Evolutionary conservation across 306 rosid genomes (phyloP), one percentile per base, ranked within the genome.

Genomic region (Abrus pulchellus): DNA sequence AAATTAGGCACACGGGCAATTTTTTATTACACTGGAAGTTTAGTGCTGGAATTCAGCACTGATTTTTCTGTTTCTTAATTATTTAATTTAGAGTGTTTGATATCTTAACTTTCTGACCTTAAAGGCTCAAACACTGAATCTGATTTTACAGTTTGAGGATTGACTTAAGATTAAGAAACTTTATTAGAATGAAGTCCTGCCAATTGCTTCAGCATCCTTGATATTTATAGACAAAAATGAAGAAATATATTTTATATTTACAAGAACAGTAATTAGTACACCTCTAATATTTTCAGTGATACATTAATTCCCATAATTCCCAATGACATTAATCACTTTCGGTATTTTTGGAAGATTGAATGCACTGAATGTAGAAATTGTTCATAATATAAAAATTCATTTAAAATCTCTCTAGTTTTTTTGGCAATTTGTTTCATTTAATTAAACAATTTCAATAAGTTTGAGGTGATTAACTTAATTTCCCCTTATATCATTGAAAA

Each of bases 81-180:
- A 34, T 40, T 47, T 56, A 45, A 45, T 76, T 49, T 50, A 33
- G 29, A 27, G 61, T 82, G 55, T 29, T 81, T 52, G 74, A 67
- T 36, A 49, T 36, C 20, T 66, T 36, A 49, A 47, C 20, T 74
- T 81, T 80, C 80, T 74, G 29, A 33, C 68, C 44, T 65, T 34
- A 66, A 36, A 68, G 20, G 20, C 20, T 20, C 20, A 20, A 20
- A 20, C 64, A 32, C 71, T 55, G 30, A 67, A 57, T 67, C 61
- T 67, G 67, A 68, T 53, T 36, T 20, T 30, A 7, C 8, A 44
- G 55, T 55, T 41, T 72, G 45, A 34, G 12, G 57, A 68, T 68
- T 48, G 29, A 48, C 59, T 1, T 68, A 27, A 32, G 45, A 30
- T 1, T 68, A 27, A 32, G 45, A 30, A 44, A 67, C 47, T 68